Evolutionary conservation across 106 monocot species (phyloP).

Genomic region (Amphibolis antarctica): DNA sequence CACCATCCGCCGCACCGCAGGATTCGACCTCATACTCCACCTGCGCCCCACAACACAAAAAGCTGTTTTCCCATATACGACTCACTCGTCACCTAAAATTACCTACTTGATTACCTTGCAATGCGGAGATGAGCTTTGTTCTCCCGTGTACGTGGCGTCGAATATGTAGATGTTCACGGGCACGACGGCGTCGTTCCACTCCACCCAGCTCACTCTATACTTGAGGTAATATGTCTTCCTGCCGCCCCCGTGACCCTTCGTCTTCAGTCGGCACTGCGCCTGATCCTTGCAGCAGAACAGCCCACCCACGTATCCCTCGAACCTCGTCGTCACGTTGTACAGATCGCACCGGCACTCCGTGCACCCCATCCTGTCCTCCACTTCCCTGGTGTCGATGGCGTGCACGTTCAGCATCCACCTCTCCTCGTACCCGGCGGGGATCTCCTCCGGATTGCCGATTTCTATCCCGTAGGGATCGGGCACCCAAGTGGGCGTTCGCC

Average conservation of each 20-base stretch:
- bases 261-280: conserved; percentile 32
- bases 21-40: conserved; percentile 50
- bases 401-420: conserved; percentile 76
- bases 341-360: conserved; percentile 70
- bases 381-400: conserved; percentile 73
- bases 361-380: conserved; percentile 47
- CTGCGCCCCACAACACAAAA: too few relatives aligned
- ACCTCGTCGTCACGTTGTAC: conserved; percentile 49
- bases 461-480: conserved; percentile 75
- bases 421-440: conserved; percentile 57
- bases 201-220: conserved; percentile 65
- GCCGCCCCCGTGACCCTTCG: conserved; percentile 18
- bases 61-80: too few relatives aligned
- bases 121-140: too few relatives aligned
- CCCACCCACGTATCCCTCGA: conserved; percentile 51
- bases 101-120: too few relatives aligned
- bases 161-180: conserved; percentile 83
- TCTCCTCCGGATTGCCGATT: conserved; percentile 36
- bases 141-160: conserved; percentile 41
- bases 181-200: conserved; percentile 36
- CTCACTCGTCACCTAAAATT: too few relatives aligned
- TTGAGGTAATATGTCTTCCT: conserved; percentile 41
- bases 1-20: conserved; percentile 17
- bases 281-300: conserved; percentile 63
- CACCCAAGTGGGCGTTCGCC: conserved; percentile 48